Base-by-base conservation (phyloP, 257 asterid species). In the Petunia axillaris region DNA sequence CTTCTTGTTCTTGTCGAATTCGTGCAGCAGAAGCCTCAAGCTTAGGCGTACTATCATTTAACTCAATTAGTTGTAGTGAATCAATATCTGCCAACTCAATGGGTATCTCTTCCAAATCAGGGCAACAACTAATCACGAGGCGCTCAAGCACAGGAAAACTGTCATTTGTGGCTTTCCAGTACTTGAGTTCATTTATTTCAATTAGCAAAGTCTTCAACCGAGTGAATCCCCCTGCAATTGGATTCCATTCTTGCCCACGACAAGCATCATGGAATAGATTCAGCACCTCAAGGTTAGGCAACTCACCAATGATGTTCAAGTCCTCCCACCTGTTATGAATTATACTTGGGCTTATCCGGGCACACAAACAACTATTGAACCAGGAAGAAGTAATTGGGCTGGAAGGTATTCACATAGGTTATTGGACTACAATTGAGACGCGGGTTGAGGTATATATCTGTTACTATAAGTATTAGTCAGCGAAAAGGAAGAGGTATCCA, bases 1-100 rank as follows among this genome's bases (percentile, higher is more conserved):
- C 55, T 68, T 50, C 54, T 68, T 68, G 76, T 35, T 5, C 76
- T 43, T 68, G 38, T 68, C n/a, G 76, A 6, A 68, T 68, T 43
- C 6, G 52, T 9, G 6, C 3, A 44, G 74, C 74, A 39, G 52
- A 65, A 44, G 43, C 25, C 48, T 10, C 35, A 35, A 65, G 52
- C 13, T 2, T 5, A 11, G 9, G 6, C 13, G 2, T 10, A 39
- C 74, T 38, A 13, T 10, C 3, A 0, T 6, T 1, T n/a, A 65
- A 65, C 74, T 39, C 74, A 38, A 65, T 65, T 44, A 65, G 25
- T 9, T 39, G 7, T 39, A 65, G 74, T 4, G 50, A 37, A 6
- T 4, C 3, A 8, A 65, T 65, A 38, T 65, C 74, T 65, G 3
- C 74, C 37, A 65, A 65, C 41, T 43, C 46, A 65, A 43, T 4